Evolutionary conservation across 805 yeast genomes (phyloP), one percentile per base, ranked within the genome.

Genomic region (Saccharomyces mikatae): DNA sequence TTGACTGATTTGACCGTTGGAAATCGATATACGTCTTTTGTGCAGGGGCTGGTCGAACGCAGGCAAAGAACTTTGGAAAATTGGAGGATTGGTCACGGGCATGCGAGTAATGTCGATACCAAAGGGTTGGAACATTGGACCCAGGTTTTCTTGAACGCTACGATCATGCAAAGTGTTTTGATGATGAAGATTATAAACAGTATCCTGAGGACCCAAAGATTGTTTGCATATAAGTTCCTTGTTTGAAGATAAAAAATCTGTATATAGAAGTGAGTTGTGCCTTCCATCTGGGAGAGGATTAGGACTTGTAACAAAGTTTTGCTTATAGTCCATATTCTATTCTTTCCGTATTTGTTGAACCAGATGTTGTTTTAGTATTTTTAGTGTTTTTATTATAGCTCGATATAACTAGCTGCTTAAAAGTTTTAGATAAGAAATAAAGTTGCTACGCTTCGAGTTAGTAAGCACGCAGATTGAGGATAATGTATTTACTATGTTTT

Each of bases 1-100:
- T 64, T 87, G 95, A 49, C 90, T 87, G 59, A 87, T 87, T 64
- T 87, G 95, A 63, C 95, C 95, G 70, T 87, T 87, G 13, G 92
- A 85, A 51, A 87, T 87, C 47, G 94, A 86, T 2, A 87, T 83
- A 64, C 95, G 77, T 66, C 94, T 75, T 48, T 69, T 61, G 47
- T 66, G 59, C 21, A 64, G 53, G 30, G 66, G 65, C 52, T 71
- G 71, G 31, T 67, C 68, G 47, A 52, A 64, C 30, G 60, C 52
- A 8, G 64, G 63, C 41, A 74, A 57, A 66, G 85, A 68, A 55
- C 72, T 71, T 53, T 75, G 77, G 54, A 75, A 75, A 32, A 75
- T 75, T 3, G 78, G 78, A 0, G 78, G 78, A 54, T 74, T 74
- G 6, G 78, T 75, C 61, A 75, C 59, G 2, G 78, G 78, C 60